Base-by-base conservation (phyloP, 192 early-diverging fungal genomes). In the Coemansia sp. region DNA sequence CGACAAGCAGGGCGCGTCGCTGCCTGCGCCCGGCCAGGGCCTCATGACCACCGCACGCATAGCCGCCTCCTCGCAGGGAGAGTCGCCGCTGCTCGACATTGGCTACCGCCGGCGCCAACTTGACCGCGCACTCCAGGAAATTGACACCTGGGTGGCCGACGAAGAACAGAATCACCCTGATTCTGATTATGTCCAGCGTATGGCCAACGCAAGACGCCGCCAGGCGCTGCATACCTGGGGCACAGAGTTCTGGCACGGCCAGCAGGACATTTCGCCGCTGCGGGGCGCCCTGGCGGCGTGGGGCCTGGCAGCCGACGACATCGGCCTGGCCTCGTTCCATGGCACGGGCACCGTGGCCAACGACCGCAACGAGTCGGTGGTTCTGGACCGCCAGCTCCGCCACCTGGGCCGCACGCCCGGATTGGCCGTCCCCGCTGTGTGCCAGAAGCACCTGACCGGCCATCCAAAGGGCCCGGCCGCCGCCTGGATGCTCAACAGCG, bases 401-500 rank as follows among this genome's bases (percentile, higher is more conserved):
- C 88, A 92, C 65, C 81, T 97, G 17, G 94, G 94, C 18, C 86
- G 94, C 51, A 81, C 86, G 33, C 85, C 79, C 48, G 94, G 94
- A 41, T 87, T 88, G 46, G 80, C 85, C 22, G 62, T 88, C 22
- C 89, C 90, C 8, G 76, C 83, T 27, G 81, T 97, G 53, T 89
- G 87, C 80, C 94, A 97, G 53, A 97, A 97, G 66, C 85, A 90
- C 65, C 80, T 97, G 43, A 97, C 94, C 29, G 94, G 94, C 52
- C 94, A 77, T 48, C 94, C 94, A 37, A 97, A 97, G 87, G 94
- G 89, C 50, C 87, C 94, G 17, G 94, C 94, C 30, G 94, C 91
- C 41, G 90, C 90, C 4, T 97, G 93, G 93, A 95, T 94, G 93
- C 83, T 91, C 63, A 97, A 94, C 82, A 89, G 93, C 59, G 83